These are phyloP conservation scores for Lonicera japonica DNA, from an alignment of 129 eudicot genomes.

Conservation along the genomic window DNA sequence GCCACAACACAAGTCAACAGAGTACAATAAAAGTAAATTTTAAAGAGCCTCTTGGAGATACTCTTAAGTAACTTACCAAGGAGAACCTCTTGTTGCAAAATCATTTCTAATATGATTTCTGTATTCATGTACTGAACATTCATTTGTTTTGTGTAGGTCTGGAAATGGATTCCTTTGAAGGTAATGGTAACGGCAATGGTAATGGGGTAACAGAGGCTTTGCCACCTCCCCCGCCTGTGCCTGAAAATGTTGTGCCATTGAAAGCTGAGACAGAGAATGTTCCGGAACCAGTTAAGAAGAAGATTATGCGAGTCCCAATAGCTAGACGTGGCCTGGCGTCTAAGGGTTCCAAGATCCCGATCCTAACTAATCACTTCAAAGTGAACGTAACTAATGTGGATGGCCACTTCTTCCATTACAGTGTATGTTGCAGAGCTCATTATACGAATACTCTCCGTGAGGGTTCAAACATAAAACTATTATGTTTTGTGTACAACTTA, in stretches of 20 bases:
- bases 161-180: conserved; percentile 46
- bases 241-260: conserved; percentile 52
- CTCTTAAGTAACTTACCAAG: not conserved
- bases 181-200: conserved; percentile 33
- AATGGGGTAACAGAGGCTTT: conserved; percentile 33
- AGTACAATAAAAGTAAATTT: too few species aligned
- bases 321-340: conserved; percentile 69
- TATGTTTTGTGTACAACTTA: not conserved
- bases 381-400: conserved; percentile 66
- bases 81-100: not conserved
- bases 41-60: too few species aligned
- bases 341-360: conserved; percentile 55
- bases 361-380: conserved; percentile 79
- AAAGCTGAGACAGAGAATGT: conserved; percentile 25
- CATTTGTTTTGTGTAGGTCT: conserved; percentile 5
- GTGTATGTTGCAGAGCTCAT: conserved; percentile 39
- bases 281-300: conserved; percentile 38
- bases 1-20: too few species aligned
- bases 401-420: conserved; percentile 86
- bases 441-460: not conserved
- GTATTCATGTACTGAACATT: not conserved
- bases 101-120: not conserved
- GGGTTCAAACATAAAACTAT: not conserved
- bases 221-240: conserved; percentile 86
- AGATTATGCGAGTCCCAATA: conserved; percentile 57